Evolutionary conservation across 2,329 filamentous ascomycete species (phyloP).

Genomic region (Aquanectria penicillioides): DNA sequence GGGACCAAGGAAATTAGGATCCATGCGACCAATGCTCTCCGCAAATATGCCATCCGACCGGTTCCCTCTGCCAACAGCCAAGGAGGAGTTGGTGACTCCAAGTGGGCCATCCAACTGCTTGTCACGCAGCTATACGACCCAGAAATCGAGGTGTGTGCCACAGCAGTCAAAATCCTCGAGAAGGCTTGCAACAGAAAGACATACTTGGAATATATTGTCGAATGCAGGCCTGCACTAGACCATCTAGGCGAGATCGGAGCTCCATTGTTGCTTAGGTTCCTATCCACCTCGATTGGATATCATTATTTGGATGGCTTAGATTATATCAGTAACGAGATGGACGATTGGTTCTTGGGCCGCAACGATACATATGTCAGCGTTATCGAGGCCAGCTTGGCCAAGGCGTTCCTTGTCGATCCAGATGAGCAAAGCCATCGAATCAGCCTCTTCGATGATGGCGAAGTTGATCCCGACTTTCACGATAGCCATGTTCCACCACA

Average conservation of each 20-base stretch:
- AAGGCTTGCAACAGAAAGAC: conserved; percentile 94
- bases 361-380: conserved; percentile 96
- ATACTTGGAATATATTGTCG: conserved; percentile 94
- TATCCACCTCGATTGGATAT: conserved; percentile 96
- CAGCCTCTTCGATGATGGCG: conserved; percentile 68
- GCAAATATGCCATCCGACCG: conserved; percentile 79
- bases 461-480: conserved; percentile 64
- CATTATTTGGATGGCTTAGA: conserved; percentile 96
- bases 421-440: conserved; percentile 67
- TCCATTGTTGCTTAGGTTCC: conserved; percentile 87
- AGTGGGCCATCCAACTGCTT: conserved; percentile 96
- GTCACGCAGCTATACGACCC: conserved; percentile 99
- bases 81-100: conserved; percentile 71
- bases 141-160: conserved; percentile 94
- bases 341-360: conserved; percentile 97
- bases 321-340: conserved; percentile 99
- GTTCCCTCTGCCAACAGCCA: conserved; percentile 50
- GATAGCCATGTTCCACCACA: conserved; percentile 88
- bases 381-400: conserved; percentile 93
- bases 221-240: conserved; percentile 92
- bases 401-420: conserved; percentile 77
- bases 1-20: conserved; percentile 93
- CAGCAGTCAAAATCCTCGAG: conserved; percentile 95
- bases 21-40: conserved; percentile 84
- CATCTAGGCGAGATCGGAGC: conserved; percentile 97